phyloP scores from a whole-genome alignment of 2,329 filamentous ascomycete species.

The Microdochium trichocladiopsis region DNA sequence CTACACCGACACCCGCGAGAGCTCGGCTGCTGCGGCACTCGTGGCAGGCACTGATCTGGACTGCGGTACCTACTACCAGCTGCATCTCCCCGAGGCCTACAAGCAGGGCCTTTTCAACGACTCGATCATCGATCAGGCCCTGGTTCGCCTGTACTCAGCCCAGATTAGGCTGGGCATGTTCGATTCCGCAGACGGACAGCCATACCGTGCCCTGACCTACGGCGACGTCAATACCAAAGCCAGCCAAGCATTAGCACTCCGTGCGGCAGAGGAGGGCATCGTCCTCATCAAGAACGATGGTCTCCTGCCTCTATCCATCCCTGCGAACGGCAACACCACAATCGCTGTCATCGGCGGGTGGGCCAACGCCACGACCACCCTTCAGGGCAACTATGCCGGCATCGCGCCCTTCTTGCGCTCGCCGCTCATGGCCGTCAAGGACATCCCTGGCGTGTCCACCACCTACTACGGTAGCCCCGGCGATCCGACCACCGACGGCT shows the following conservation, averaged over 20 bases:
- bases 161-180: constrained; percentile 23
- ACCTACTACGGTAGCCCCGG: constrained; percentile 28
- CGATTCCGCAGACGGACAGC: constrained; percentile 13
- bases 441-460: constrained; percentile 36
- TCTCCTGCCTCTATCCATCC: constrained; percentile 11
- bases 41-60: constrained; percentile 26
- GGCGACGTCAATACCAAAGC: constrained; percentile 13
- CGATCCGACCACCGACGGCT: constrained; percentile 18
- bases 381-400: constrained; percentile 34
- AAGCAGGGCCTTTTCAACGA: constrained; percentile 19
- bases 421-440: constrained; percentile 43
- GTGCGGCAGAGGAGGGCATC: constrained; percentile 15
- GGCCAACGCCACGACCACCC: constrained; percentile 16
- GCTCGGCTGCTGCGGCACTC: constrained; percentile 22
- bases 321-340: constrained; percentile 9
- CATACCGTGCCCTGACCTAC: constrained; percentile 13
- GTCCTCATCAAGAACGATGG: constrained; percentile 18
- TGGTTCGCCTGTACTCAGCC: constrained; percentile 19
- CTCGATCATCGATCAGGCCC: constrained; percentile 14
- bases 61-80: constrained; percentile 19
- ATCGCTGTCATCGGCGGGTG: constrained; percentile 13
- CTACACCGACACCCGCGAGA: constrained; percentile 20
- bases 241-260: constrained; percentile 13
- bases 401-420: constrained; percentile 46
- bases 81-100: constrained; percentile 18